Percentiles rank a stretch among this genome's conserved stretches.
These are phyloP conservation scores for Blastosporella zonata DNA, from an alignment of 1,284 basidiomycete genomes.

Conservation along the genomic window DNA sequence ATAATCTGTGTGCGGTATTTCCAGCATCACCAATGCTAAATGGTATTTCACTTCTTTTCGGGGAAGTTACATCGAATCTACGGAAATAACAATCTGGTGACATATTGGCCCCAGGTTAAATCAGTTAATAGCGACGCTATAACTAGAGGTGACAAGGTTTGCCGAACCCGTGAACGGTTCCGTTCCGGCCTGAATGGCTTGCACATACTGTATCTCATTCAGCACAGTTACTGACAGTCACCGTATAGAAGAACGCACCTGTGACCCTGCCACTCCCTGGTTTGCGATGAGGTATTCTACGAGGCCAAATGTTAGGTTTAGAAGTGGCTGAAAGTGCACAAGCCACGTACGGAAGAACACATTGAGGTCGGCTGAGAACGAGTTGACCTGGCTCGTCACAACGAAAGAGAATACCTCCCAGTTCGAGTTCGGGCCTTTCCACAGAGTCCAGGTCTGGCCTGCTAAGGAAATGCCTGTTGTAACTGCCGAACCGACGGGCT, in stretches of 20 bases:
- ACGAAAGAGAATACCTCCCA: slow-evolving; percentile 61
- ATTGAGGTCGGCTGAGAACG: slow-evolving; percentile 54
- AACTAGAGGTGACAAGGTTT: slow-evolving; percentile 36
- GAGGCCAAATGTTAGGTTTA: neutral
- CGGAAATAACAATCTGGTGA: too few relatives aligned
- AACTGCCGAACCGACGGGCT: slow-evolving; percentile 52
- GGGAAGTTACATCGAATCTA: too few relatives aligned
- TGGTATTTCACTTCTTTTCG: too few relatives aligned
- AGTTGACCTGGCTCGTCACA: slow-evolving; percentile 44
- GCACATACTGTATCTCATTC: slow-evolving; percentile 33
- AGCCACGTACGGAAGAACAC: slow-evolving; percentile 48
- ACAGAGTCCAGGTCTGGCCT: slow-evolving; percentile 54
- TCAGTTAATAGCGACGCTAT: slow-evolving; percentile 15
- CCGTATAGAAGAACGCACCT: slow-evolving; percentile 25
- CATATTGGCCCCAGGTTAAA: too few relatives aligned
- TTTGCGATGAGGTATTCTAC: slow-evolving; percentile 41
- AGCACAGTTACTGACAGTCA: neutral
- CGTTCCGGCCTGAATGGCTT: slow-evolving; percentile 46
- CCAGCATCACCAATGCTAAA: too few relatives aligned
- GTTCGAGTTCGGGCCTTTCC: slow-evolving; percentile 52
- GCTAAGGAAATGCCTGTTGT: slow-evolving; percentile 40
- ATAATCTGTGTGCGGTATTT: too few relatives aligned
- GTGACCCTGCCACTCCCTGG: slow-evolving; percentile 39
- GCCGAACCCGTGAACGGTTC: slow-evolving; percentile 46
- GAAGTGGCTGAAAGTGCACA: neutral